phyloP scores from a whole-genome alignment of 1,284 basidiomycete genomes.

The Pseudozyma sp. region DNA sequence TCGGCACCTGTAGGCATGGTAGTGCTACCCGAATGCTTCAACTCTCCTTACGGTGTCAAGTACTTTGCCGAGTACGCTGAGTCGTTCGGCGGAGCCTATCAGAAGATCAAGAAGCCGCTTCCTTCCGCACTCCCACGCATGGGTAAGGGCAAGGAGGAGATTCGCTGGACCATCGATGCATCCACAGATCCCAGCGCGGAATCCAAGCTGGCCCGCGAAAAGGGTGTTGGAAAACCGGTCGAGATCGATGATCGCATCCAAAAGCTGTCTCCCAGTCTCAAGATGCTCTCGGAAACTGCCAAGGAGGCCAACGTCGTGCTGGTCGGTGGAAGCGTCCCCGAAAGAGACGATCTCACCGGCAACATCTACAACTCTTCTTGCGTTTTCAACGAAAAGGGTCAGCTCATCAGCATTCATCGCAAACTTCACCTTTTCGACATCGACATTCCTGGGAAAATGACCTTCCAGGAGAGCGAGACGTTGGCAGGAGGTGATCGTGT shows the following conservation, averaged over 20 bases:
- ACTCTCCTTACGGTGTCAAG: slow-evolving; percentile 90
- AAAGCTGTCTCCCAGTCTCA: slow-evolving; percentile 74
- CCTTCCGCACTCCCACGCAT: slow-evolving; percentile 38
- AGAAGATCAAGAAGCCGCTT: slow-evolving; percentile 57
- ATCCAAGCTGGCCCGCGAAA: slow-evolving; percentile 41
- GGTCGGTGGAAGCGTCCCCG: slow-evolving; percentile 78
- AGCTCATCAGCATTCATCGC: slow-evolving; percentile 86
- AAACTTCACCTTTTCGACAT: slow-evolving; percentile 99
- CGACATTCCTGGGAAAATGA: slow-evolving; percentile 95
- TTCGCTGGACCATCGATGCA: slow-evolving; percentile 57
- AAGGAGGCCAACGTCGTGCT: slow-evolving; percentile 86
- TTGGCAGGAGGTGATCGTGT: slow-evolving; percentile 81
- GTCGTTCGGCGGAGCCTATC: slow-evolving; percentile 60
- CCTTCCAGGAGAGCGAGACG: slow-evolving; percentile 97
- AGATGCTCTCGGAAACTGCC: slow-evolving; percentile 84
- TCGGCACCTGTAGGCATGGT: slow-evolving; percentile 57
- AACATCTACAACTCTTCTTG: slow-evolving; percentile 66
- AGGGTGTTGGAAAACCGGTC: slow-evolving; percentile 69
- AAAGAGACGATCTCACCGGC: slow-evolving; percentile 58
- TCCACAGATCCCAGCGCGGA: slow-evolving; percentile 34
- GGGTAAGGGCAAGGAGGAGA: slow-evolving; percentile 45
- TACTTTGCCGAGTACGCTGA: slow-evolving; percentile 69
- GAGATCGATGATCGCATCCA: slow-evolving; percentile 73
- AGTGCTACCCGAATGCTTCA: slow-evolving; percentile 87
- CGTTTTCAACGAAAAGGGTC: slow-evolving; percentile 87